phyloP scores from a whole-genome alignment of 495 filamentous ascomycete species.

The Tuber calosporum region DNA sequence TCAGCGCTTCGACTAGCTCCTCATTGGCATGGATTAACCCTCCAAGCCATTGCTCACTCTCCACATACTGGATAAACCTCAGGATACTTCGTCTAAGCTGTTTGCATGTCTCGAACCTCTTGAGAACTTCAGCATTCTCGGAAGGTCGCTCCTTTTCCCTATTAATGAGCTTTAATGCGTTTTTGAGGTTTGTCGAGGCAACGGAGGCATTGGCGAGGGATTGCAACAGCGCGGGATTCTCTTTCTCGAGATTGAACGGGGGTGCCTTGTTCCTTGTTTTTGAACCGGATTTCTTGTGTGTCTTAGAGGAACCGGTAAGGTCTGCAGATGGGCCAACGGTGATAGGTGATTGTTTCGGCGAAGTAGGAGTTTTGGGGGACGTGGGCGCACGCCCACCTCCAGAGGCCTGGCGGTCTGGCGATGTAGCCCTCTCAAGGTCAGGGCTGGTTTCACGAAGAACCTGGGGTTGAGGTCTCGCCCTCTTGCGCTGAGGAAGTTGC shows the following conservation, averaged over 20 bases:
- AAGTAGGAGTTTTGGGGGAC: conserved; percentile 35
- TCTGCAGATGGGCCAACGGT: conserved; percentile 37
- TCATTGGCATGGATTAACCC: conserved; percentile 76
- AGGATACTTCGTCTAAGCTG: conserved; percentile 71
- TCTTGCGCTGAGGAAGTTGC: conserved; percentile 61
- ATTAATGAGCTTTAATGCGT: conserved; percentile 83
- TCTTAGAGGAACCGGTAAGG: conserved; percentile 16
- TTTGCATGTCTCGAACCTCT: conserved; percentile 81
- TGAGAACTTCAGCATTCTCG: conserved; percentile 66
- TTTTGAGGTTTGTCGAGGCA: conserved; percentile 81
- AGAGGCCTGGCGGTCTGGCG: conserved; percentile 14
- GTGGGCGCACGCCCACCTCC: conserved; percentile 39
- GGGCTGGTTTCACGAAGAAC: conserved; percentile 20
- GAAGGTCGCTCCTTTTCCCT: conserved; percentile 81
- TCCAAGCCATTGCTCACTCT: conserved; percentile 73
- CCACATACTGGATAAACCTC: conserved; percentile 81
- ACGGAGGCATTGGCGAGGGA: conserved; percentile 78
- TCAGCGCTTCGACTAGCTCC: conserved; percentile 79
- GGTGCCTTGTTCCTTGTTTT: conserved; percentile 47
- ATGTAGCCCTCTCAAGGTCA: conserved; percentile 19
- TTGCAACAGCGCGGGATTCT: conserved; percentile 75
- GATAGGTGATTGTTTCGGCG: conserved; percentile 18
- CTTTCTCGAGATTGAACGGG: conserved; percentile 74
- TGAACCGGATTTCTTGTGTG: conserved; percentile 33
- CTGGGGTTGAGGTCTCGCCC: conserved; percentile 47